Evolutionary conservation across 495 filamentous ascomycete species (phyloP), one percentile per base, ranked within the genome.

Genomic region (Neurospora sp.): DNA sequence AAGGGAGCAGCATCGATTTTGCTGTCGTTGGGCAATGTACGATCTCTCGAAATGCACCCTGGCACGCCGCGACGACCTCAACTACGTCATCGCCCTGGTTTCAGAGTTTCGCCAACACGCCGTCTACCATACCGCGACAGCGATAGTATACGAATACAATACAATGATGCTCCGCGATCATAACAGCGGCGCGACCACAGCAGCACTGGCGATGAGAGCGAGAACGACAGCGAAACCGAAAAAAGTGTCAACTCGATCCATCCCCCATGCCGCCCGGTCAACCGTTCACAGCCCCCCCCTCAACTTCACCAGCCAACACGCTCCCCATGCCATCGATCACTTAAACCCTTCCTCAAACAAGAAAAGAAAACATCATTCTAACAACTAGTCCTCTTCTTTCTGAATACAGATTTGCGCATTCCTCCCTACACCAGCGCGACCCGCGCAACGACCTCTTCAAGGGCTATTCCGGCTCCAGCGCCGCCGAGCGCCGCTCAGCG

Each of bases 361-460:
- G 27, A 8, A 3, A 31, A 27, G 45, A 70, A 37, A 73, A 90
- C 89, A 83, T 90, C 91, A 16, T 61, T 35, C 53, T 70, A 39
- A 70, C 37, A 73, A 72, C 71, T 69, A 73, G 70, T 44, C 45
- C 6, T 16, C 20, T 14, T 42, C 8, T 35, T 27, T 38, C 8
- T 8, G 38, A 20, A 20, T 70, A 31, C 72, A 90, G 90, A 83
- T 90, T 91, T 75, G 83, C 84, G 68, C 81, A 87, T 72, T 89
- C 87, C 68, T 82, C 83, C 75, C 89, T 91, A 76, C 90, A 93
- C 81, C 91, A 95, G 80, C 93, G 93, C 77, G 93, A 97, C 82
- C 90, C 94, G 71, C 93, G 94, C 82, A 90, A 88, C 75, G 89
- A 93, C 75, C 92, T 98, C 79, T 98, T 98, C 86, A 91, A 92